Conservation (phyloP, 805 yeast species). For the Yamadazyma insecticola region DNA sequence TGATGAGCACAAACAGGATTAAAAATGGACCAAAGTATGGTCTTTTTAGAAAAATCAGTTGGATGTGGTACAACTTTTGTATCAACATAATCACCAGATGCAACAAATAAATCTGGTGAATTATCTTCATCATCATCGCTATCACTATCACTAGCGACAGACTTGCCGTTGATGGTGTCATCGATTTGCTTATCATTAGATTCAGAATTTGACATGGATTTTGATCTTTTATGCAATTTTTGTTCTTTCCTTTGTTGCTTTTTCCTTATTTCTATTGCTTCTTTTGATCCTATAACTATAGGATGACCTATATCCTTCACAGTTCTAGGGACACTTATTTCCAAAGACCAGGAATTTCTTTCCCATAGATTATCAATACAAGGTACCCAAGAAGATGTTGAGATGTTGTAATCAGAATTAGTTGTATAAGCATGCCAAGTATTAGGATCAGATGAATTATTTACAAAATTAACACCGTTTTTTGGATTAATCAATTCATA, state of each 20-base stretch:
- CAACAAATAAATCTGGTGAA: conserved; percentile 53
- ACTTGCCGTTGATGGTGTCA: too few species aligned
- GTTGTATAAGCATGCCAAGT: conserved; percentile 84
- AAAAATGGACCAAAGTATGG: conserved; percentile 65
- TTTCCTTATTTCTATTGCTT: conserved; percentile 12
- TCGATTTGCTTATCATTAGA: too few species aligned
- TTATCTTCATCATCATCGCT: conserved; percentile 44
- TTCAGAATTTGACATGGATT: conserved; percentile 5
- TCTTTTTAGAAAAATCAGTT: conserved; percentile 66
- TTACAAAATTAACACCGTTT: conserved; percentile 73
- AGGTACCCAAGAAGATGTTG: conserved; percentile 97
- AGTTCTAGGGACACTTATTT: conserved; percentile 78
- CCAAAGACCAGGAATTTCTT: conserved; percentile 87
- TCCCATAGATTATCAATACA: conserved; percentile 89
- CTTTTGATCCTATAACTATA: conserved; percentile 35
- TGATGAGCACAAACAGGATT: conserved; percentile 92
- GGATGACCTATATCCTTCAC: conserved; percentile 62
- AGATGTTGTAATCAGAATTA: conserved; percentile 69
- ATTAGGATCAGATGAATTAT: conserved; percentile 38
- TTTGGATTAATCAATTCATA: conserved; percentile 62
- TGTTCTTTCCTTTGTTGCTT: conserved; percentile 8
- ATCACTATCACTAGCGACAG: conserved; percentile 19
- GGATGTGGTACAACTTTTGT: conserved; percentile 73
- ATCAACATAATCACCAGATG: conserved; percentile 66
- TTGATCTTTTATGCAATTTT: conserved; percentile 2